phyloP scores from a whole-genome alignment of 257 asterid species.

The Jaltomata sinuosa region DNA sequence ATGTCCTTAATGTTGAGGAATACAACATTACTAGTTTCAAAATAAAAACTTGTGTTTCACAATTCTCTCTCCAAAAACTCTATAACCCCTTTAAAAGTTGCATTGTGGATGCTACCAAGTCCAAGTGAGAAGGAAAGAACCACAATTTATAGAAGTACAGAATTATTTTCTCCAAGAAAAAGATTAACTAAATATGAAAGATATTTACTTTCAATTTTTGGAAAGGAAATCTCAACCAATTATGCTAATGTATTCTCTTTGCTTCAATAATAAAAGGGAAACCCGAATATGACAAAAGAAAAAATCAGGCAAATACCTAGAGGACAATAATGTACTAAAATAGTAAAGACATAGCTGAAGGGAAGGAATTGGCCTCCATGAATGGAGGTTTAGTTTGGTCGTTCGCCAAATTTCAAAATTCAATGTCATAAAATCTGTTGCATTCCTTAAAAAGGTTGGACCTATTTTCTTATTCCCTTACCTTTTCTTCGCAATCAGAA shows the following conservation, averaged over 20 bases:
- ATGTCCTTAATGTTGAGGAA: neutral
- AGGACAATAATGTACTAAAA: neutral
- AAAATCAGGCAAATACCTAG: neutral
- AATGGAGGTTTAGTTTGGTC: neutral
- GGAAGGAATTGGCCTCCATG: neutral
- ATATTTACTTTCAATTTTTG: neutral
- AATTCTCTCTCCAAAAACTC: neutral
- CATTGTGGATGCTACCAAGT: neutral
- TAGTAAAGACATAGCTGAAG: neutral
- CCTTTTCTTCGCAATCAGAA: neutral
- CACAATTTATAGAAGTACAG: neutral
- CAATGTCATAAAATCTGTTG: neutral
- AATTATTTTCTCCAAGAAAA: neutral
- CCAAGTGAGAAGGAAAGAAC: neutral
- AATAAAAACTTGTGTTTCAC: neutral
- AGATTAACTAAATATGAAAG: neutral
- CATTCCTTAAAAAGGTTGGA: neutral
- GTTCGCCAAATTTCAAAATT: neutral
- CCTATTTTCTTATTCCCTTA: neutral
- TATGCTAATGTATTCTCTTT: neutral
- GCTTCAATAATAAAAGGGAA: no score
- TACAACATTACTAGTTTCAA: neutral
- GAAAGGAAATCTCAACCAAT: neutral
- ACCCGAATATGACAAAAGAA: no score
- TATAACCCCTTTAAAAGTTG: neutral